phyloP scores from a whole-genome alignment of 2,329 filamentous ascomycete species.

The Escovopsis sp. region DNA sequence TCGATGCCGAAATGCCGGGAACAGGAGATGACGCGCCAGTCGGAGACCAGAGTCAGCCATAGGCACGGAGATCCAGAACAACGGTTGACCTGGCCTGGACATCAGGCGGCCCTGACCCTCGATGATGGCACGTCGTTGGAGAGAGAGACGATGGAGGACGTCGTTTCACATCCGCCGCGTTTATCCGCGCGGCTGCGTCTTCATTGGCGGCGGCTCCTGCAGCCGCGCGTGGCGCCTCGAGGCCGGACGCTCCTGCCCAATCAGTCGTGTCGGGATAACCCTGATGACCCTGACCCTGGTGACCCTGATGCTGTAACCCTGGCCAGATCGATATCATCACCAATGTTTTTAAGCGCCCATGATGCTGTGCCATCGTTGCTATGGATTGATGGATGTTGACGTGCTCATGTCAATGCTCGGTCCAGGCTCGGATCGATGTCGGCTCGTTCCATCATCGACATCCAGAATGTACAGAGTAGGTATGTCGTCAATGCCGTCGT shows the following conservation, averaged over 20 bases:
- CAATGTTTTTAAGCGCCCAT: conserved; percentile 1
- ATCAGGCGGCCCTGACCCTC: too few relatives aligned
- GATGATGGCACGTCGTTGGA: too few relatives aligned
- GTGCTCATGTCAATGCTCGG: neutral
- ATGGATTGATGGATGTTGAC: neutral
- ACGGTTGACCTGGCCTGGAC: too few relatives aligned
- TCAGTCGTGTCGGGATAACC: too few relatives aligned
- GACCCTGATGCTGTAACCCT: conserved; percentile 7
- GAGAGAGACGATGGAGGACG: neutral
- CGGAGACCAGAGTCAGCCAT: neutral
- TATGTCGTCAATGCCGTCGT: too few relatives aligned
- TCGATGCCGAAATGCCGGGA: too few relatives aligned
- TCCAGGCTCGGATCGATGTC: neutral
- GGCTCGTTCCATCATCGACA: neutral
- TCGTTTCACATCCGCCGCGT: conserved; percentile 2
- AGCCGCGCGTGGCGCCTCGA: neutral
- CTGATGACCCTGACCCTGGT: conserved; percentile 6
- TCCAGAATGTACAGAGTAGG: too few relatives aligned
- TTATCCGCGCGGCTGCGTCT: conserved; percentile 6
- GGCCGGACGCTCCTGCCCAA: conserved; percentile 12
- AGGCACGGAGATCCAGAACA: neutral
- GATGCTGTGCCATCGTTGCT: neutral
- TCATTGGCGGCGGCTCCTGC: neutral
- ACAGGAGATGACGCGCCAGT: too few relatives aligned
- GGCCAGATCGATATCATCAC: too few relatives aligned